Conservation (phyloP, 129 eudicot species). For the Silybum marianum region DNA sequence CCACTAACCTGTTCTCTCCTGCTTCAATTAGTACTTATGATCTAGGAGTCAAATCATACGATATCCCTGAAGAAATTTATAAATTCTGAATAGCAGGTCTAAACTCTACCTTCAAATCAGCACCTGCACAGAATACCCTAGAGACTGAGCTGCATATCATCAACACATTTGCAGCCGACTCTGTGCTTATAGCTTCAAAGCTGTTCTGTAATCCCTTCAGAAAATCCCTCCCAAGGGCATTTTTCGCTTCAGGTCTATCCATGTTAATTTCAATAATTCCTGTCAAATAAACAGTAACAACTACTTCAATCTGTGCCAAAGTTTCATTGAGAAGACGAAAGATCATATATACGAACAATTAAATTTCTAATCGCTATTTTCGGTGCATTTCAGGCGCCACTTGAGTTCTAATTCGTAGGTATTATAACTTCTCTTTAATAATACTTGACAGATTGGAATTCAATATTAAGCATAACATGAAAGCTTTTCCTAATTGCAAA, state of each 20-base stretch:
- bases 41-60: neutral
- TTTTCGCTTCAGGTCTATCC: constrained; percentile 90
- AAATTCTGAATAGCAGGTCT: neutral
- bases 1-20: too few relatives aligned
- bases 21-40: neutral
- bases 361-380: neutral
- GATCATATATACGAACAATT: neutral
- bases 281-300: constrained; percentile 27
- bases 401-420: neutral
- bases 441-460: neutral
- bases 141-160: constrained; percentile 91
- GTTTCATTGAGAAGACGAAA: neutral
- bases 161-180: constrained; percentile 69
- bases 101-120: constrained; percentile 88
- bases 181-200: constrained; percentile 65
- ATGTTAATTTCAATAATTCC: constrained; percentile 77
- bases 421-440: neutral
- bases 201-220: constrained; percentile 58
- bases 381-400: neutral
- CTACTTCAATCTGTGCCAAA: neutral
- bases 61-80: neutral
- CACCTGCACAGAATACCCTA: constrained; percentile 96
- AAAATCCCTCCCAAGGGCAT: constrained; percentile 94
- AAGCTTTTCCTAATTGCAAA: neutral
- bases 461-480: neutral